Evolutionary conservation across 129 eudicot genomes (phyloP).

Genomic region (Heracleum sosnowskyi): DNA sequence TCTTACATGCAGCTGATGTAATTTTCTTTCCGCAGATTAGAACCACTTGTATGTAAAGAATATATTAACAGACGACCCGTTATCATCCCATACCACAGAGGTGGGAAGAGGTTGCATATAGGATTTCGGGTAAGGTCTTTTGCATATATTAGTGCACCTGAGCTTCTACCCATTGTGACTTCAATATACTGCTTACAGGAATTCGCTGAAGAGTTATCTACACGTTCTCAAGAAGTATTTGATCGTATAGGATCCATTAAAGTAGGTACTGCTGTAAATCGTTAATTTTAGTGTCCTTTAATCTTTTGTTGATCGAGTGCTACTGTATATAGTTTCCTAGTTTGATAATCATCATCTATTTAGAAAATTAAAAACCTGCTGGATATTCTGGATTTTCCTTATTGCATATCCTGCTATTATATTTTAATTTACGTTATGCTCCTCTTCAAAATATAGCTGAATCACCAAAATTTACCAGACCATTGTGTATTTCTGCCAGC

Average conservation of each 20-base stretch:
- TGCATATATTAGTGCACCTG: not conserved
- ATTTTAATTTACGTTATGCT: not conserved
- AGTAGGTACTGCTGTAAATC: slow-evolving; percentile 30
- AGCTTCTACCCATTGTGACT: slow-evolving; percentile 14
- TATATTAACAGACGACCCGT: slow-evolving; percentile 61
- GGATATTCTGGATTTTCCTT: not conserved
- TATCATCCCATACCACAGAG: slow-evolving; percentile 87
- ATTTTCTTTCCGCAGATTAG: slow-evolving; percentile 44
- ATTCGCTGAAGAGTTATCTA: slow-evolving; percentile 60
- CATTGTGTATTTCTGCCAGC: not conserved
- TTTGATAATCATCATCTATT: not conserved
- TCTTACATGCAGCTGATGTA: slow-evolving; percentile 13
- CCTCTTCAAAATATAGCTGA: not conserved
- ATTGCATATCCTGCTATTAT: not conserved
- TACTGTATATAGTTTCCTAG: not conserved
- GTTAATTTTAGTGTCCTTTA: not conserved
- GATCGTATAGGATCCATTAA: slow-evolving; percentile 40
- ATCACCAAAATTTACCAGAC: not conserved
- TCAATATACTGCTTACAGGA: slow-evolving; percentile 49
- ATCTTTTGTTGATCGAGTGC: not conserved
- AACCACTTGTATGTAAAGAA: slow-evolving; percentile 85
- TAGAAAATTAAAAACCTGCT: not conserved
- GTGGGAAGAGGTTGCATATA: slow-evolving; percentile 90
- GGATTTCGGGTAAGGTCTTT: slow-evolving; percentile 61
- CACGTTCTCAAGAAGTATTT: slow-evolving; percentile 55